Conservation (phyloP, 2,329 filamentous ascomycete genomes). For the Fusarium newnesense region DNA sequence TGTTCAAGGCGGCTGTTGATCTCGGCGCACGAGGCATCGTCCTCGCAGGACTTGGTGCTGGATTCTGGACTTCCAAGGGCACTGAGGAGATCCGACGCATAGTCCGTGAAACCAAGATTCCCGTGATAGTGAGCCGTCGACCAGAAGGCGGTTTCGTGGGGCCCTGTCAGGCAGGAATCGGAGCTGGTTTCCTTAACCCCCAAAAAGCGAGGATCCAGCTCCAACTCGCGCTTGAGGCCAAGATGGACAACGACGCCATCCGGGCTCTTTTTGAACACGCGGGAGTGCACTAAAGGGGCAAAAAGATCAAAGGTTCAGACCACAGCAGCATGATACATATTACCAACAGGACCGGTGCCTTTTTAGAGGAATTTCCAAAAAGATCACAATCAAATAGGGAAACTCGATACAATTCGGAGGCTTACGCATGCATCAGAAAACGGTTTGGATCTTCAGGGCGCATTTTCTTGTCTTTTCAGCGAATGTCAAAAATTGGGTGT, state of each 20-base stretch:
- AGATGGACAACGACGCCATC: slow-evolving; percentile 44
- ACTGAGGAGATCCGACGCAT: slow-evolving; percentile 54
- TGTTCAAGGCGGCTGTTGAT: slow-evolving; percentile 60
- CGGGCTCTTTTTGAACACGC: slow-evolving; percentile 44
- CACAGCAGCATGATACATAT: slow-evolving; percentile 5
- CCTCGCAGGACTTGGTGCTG: slow-evolving; percentile 65
- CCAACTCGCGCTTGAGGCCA: slow-evolving; percentile 52
- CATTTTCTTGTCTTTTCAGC: slow-evolving; percentile 24
- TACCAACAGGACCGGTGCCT: slow-evolving; percentile 23
- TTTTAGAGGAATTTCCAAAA: slow-evolving; percentile 19
- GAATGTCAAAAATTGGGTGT: slow-evolving; percentile 29
- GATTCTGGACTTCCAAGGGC: slow-evolving; percentile 57
- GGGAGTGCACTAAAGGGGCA: slow-evolving; percentile 38
- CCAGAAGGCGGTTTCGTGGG: slow-evolving; percentile 65
- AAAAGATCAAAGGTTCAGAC: slow-evolving; percentile 16
- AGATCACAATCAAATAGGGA: slow-evolving; percentile 1
- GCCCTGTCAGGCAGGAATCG: slow-evolving; percentile 50
- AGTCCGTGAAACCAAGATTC: slow-evolving; percentile 56
- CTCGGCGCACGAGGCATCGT: slow-evolving; percentile 65
- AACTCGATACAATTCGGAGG: slow-evolving; percentile 17
- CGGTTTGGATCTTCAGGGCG: slow-evolving; percentile 30
- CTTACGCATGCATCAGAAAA: slow-evolving; percentile 28
- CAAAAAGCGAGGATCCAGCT: slow-evolving; percentile 65
- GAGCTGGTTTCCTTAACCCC: slow-evolving; percentile 65
- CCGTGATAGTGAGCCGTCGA: slow-evolving; percentile 62